A percentile compares a stretch with the other conserved stretches of the same genome.
Evolutionary conservation across 1,139 yeast genomes (phyloP).

Genomic region (Pichia sp.): DNA sequence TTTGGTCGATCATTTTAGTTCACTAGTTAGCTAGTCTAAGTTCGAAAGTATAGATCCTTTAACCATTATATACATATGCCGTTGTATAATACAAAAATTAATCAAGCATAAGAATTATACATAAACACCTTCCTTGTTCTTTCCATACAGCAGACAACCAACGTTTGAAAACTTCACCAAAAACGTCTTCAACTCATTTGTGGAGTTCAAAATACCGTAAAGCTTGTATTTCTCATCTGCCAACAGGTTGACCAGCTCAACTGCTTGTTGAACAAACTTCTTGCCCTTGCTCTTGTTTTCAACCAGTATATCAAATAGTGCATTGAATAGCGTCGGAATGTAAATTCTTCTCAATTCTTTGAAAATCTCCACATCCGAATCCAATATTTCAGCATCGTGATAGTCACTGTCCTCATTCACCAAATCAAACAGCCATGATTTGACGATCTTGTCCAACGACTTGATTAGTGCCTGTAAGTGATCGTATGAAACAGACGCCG

Average conservation of each 20-base stretch:
- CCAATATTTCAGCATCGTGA: slow-evolving; percentile 14
- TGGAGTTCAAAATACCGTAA: slow-evolving; percentile 47
- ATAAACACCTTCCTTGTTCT: slow-evolving; percentile 36
- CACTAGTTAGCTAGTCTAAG: neutral
- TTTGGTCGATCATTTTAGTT: slow-evolving; percentile 19
- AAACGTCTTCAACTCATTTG: slow-evolving; percentile 63
- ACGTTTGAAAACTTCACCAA: slow-evolving; percentile 50
- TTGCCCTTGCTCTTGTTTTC: slow-evolving; percentile 33
- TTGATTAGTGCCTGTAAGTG: slow-evolving; percentile 13
- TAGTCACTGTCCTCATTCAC: slow-evolving; percentile 14
- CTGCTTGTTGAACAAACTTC: slow-evolving; percentile 44
- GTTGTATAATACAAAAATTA: neutral
- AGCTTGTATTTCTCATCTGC: slow-evolving; percentile 46
- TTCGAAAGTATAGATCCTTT: neutral
- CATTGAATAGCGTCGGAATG: slow-evolving; percentile 68
- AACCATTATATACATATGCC: neutral
- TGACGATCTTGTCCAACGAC: slow-evolving; percentile 18
- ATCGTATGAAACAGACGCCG: neutral
- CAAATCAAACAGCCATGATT: slow-evolving; percentile 25
- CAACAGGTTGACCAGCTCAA: slow-evolving; percentile 51
- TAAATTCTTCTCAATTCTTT: slow-evolving; percentile 56
- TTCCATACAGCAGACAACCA: slow-evolving; percentile 34
- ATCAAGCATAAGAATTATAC: slow-evolving; percentile 13
- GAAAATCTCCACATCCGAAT: slow-evolving; percentile 29
- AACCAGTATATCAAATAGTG: slow-evolving; percentile 40